A percentile compares a stretch with the other conserved stretches of the same genome.
phyloP scores from a whole-genome alignment of 345 rosid species.

The Citrus inodora region DNA sequence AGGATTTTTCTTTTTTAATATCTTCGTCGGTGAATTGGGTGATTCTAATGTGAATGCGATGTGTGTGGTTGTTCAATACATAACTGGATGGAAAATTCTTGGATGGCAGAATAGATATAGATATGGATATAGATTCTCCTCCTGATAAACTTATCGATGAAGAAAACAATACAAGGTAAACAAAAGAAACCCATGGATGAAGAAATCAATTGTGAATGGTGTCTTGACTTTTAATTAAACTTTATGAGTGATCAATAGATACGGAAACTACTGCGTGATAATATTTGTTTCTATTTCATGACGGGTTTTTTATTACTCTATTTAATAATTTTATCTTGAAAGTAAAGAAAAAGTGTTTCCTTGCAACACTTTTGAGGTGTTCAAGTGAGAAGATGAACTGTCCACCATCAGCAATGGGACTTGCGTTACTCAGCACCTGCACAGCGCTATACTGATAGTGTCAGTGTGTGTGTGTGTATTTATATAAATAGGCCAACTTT shows the following conservation, averaged over 20 bases:
- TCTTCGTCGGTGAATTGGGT: too few relatives aligned
- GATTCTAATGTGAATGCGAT: too few relatives aligned
- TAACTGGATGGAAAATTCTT: too few relatives aligned
- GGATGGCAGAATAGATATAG: too few relatives aligned
- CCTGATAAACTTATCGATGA: background rate
- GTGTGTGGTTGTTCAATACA: too few relatives aligned
- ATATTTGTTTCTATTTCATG: background rate
- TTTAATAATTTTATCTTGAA: too few relatives aligned
- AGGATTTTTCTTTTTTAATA: too few relatives aligned
- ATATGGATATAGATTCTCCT: too few relatives aligned
- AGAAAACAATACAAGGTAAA: background rate
- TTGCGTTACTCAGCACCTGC: background rate
- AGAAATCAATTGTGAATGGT: background rate
- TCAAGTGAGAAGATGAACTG: slow-evolving; percentile 16
- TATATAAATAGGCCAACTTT: background rate
- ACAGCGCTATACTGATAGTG: too few relatives aligned
- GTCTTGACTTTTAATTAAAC: background rate
- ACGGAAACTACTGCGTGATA: background rate
- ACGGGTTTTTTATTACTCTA: background rate
- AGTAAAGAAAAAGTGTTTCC: background rate
- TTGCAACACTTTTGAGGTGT: background rate
- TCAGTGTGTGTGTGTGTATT: too few relatives aligned
- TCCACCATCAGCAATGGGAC: slow-evolving; percentile 21
- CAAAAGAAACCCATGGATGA: background rate
- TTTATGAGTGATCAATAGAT: background rate